Percentiles rank a stretch among this genome's conserved stretches.
phyloP scores from a whole-genome alignment of 2,329 filamentous ascomycete species.

The Monosporascus sp. region DNA sequence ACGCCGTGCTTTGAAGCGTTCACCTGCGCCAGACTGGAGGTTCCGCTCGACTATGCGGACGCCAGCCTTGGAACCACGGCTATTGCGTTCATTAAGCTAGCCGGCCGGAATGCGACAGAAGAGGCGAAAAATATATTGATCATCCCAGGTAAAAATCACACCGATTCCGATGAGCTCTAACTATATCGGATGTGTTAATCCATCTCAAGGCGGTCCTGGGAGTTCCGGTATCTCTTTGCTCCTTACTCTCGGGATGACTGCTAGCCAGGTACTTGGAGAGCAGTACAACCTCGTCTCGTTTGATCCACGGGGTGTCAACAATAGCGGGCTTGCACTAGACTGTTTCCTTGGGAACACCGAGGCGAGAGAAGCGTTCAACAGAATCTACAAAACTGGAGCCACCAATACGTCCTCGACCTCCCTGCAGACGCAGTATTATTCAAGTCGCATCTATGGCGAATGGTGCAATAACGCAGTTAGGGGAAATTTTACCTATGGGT shows the following conservation, averaged over 20 bases:
- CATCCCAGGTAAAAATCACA: constrained; percentile 18
- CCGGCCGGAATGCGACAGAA: constrained; percentile 24
- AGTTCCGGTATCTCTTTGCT: constrained; percentile 30
- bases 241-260: constrained; percentile 8
- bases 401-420: constrained; percentile 24
- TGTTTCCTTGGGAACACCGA: constrained; percentile 24
- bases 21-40: constrained; percentile 23
- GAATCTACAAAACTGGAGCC: constrained; percentile 18
- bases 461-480: constrained; percentile 26
- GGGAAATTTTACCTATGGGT: constrained; percentile 20
- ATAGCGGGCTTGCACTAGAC: constrained; percentile 23
- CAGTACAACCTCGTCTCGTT: constrained; percentile 37
- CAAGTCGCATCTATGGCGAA: constrained; percentile 24
- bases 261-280: constrained; percentile 27
- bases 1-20: constrained; percentile 26
- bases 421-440: constrained; percentile 25
- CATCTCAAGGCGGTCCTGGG: constrained; percentile 28
- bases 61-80: constrained; percentile 19
- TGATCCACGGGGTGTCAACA: constrained; percentile 35
- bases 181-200: constrained; percentile 8
- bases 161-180: background rate
- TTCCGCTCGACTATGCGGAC: constrained; percentile 26
- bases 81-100: constrained; percentile 24
- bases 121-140: constrained; percentile 22
- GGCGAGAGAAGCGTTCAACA: constrained; percentile 21